Conservation (phyloP, 2,329 filamentous ascomycete genomes). For the Colletotrichum somersetense region DNA sequence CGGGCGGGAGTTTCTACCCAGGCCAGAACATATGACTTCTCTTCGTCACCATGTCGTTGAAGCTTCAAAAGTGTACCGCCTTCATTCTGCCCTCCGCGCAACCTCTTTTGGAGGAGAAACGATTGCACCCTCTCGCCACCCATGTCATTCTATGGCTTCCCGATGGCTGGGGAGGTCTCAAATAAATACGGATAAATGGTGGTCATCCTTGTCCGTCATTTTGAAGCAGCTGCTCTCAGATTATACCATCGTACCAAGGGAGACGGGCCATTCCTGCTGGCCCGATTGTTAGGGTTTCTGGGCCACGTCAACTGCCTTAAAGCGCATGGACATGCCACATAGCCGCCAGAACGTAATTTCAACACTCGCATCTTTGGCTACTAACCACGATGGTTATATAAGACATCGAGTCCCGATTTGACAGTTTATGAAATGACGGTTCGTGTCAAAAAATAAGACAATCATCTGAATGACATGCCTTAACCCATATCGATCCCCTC, state of each 20-base stretch:
- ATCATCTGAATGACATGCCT: background rate
- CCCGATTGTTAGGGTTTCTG: no score
- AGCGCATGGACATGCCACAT: background rate
- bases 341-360: background rate
- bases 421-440: background rate
- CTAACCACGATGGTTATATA: background rate
- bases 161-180: background rate
- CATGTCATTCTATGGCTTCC: no score
- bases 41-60: background rate
- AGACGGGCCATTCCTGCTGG: no score
- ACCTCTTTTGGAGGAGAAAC: background rate
- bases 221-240: background rate
- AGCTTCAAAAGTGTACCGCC: background rate
- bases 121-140: rapidly evolving
- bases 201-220: background rate
- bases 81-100: background rate
- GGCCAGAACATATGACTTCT: background rate
- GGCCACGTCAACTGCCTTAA: no score
- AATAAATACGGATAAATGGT: no score
- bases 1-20: no score
- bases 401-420: background rate
- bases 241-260: background rate
- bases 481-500: background rate
- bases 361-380: background rate
- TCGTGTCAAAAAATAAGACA: background rate